Evolutionary conservation across 31 red algal species (phyloP), one percentile per base, ranked within the genome.

Genomic region (Endocladia muricata): DNA sequence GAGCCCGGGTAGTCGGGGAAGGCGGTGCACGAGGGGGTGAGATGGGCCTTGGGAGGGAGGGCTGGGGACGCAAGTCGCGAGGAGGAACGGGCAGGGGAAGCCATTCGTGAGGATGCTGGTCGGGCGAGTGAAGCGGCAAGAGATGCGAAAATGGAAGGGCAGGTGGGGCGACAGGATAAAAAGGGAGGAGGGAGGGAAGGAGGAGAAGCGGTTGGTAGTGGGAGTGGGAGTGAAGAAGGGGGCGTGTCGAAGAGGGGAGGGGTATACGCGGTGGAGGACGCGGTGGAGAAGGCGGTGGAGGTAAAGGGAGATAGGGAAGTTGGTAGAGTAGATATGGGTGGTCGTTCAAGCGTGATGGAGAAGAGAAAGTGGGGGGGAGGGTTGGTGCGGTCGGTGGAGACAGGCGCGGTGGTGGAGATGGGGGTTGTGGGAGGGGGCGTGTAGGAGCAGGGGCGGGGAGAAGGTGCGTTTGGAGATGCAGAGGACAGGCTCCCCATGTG

Each of bases 1-100:
- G 49, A 47, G 17, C 36, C 40, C 26, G 41, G 81, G 58, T 40
- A 78, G 47, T 40, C 70, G 51, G 81, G 17, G 69, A 55, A 59
- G 65, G 42, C 38, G 41, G 31, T 1, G 65, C 34, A 32, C 35
- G 6, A 37, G 33, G 25, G 48, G 67, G 60, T 23, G 68, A 23
- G 19, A 49, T n/a, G 19, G 44, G 44, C 44, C 11, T 49, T 49
- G 44, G 8, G 44, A 19, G 44, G 19, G 44, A 49, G 44, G 44
- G 11, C 11, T 49, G 44, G 11, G 44, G n/a, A n/a, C n/a, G n/a
- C n/a, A n/a, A n/a, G n/a, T n/a, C n/a, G n/a, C n/a, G 44, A 49
- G 19, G 44, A 19, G 44, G 44, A 19, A 8, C 11, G 8, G 44
- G 44, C 44, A 13, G 8, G 44, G 44, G 44, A 49, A 13, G 44